These are phyloP conservation scores for Colletotrichum sp. DNA, from an alignment of 2,329 filamentous ascomycete species.

Conservation along the genomic window DNA sequence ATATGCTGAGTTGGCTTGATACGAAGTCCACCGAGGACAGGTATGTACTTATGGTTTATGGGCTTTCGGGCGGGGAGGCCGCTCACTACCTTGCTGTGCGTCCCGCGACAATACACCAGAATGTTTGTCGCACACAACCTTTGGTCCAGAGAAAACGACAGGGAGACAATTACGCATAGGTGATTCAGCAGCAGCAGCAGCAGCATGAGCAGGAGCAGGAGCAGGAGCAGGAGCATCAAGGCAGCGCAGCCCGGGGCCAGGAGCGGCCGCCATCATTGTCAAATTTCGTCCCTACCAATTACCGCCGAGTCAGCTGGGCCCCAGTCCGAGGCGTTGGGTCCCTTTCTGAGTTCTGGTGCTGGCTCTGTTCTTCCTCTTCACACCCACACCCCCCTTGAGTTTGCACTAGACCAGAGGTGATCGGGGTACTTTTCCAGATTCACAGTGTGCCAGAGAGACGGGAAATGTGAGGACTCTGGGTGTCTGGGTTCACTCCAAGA, in stretches of 20 bases:
- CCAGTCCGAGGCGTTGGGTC: constrained; percentile 22
- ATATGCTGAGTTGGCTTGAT: neutral
- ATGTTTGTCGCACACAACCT: neutral
- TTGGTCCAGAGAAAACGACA: neutral
- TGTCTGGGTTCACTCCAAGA: neutral
- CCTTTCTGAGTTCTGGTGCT: neutral
- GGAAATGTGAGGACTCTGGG: neutral
- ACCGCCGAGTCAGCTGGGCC: constrained; percentile 20
- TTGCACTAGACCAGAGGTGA: neutral
- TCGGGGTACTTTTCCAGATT: neutral
- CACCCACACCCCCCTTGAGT: neutral
- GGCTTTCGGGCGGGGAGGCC: neutral
- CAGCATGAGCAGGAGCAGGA: neutral
- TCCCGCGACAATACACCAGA: neutral
- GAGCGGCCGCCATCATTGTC: neutral
- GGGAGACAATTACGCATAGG: neutral
- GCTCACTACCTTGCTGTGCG: neutral
- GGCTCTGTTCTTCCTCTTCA: neutral
- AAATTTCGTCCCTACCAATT: constrained; percentile 11
- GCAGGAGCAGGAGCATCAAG: neutral
- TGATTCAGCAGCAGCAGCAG: neutral
- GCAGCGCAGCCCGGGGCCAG: neutral
- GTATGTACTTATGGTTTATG: neutral
- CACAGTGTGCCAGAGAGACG: neutral
- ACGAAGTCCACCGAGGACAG: neutral